Percentiles rank a stretch among this genome's conserved stretches.
Evolutionary conservation across 2,329 filamentous ascomycete species (phyloP).

Genomic region (Plenodomus biglobosus): DNA sequence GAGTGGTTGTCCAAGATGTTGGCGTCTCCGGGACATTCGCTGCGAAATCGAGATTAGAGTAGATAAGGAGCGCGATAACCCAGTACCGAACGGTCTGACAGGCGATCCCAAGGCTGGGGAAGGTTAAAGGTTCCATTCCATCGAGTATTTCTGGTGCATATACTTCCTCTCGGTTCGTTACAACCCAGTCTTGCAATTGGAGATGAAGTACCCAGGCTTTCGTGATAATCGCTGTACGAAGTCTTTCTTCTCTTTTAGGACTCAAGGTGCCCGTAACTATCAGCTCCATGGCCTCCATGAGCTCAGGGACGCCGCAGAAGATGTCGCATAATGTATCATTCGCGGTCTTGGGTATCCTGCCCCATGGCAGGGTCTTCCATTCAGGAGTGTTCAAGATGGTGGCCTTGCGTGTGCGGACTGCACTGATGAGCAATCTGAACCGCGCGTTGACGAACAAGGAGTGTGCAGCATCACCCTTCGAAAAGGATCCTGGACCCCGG

Average conservation of each 20-base stretch:
- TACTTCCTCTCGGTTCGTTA: constrained; percentile 12
- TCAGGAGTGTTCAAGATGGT: constrained; percentile 32
- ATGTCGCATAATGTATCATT: constrained; percentile 42
- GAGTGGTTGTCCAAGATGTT: constrained; percentile 6
- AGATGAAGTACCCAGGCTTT: constrained; percentile 25
- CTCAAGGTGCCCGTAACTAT: constrained; percentile 6
- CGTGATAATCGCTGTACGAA: constrained; percentile 7
- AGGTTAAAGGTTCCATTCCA: constrained; percentile 12
- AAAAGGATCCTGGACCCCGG: constrained; percentile 20
- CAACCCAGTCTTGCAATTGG: constrained; percentile 23
- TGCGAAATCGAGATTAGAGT: constrained; percentile 20
- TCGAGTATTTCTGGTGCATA: constrained; percentile 12
- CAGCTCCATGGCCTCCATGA: constrained; percentile 35
- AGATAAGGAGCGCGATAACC: constrained; percentile 24
- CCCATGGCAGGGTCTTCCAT: constrained; percentile 45
- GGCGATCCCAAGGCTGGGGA: constrained; percentile 19
- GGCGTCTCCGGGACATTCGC: constrained; percentile 5
- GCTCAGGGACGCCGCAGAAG: constrained; percentile 33
- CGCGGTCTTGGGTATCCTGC: constrained; percentile 30
- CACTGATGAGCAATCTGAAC: constrained; percentile 21
- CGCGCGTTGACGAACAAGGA: constrained; percentile 28
- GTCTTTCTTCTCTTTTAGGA: constrained; percentile 2
- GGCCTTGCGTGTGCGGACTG: constrained; percentile 41
- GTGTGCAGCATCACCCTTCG: constrained; percentile 19
- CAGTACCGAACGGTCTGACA: constrained; percentile 30